Conservation (phyloP, 176 grass and related monocot genomes). For the Aegilops speltoides region DNA sequence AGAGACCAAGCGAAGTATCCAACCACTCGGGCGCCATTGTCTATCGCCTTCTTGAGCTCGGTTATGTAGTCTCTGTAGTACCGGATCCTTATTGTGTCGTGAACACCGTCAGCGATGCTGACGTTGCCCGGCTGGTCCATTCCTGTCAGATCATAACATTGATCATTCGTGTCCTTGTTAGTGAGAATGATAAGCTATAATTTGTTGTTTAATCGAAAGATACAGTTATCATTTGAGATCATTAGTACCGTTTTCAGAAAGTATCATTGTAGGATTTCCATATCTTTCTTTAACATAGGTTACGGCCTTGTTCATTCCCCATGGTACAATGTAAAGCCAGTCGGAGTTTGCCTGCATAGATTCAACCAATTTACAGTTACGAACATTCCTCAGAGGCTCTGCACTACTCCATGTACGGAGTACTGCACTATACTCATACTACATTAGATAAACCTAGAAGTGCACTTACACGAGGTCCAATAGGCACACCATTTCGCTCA, state of each 20-base stretch:
- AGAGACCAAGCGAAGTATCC: slow-evolving; percentile 94
- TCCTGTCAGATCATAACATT: slow-evolving; percentile 45
- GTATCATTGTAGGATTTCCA: slow-evolving; percentile 65
- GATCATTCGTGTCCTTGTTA: not conserved
- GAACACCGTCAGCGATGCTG: slow-evolving; percentile 61
- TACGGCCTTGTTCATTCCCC: slow-evolving; percentile 89
- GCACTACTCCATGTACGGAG: not conserved
- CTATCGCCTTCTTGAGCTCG: slow-evolving; percentile 84
- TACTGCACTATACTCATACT: not conserved
- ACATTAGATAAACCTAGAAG: not conserved
- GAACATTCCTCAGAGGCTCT: not conserved
- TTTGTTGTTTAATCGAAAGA: not conserved
- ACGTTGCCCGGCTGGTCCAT: slow-evolving; percentile 87
- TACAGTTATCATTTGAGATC: not conserved
- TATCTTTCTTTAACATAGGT: slow-evolving; percentile 87
- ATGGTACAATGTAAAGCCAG: slow-evolving; percentile 94
- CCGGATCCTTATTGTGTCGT: slow-evolving; percentile 62
- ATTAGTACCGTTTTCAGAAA: slow-evolving; percentile 78
- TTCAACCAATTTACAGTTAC: not conserved
- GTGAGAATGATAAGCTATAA: not conserved
- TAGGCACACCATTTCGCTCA: slow-evolving; percentile 50
- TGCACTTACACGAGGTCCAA: slow-evolving; percentile 58
- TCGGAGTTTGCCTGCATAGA: slow-evolving; percentile 69
- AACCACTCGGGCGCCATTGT: slow-evolving; percentile 66
- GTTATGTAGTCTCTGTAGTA: slow-evolving; percentile 80